Evolutionary conservation across 2,329 filamentous ascomycete genomes (phyloP).

Genomic region (Tympanopsis confertula): DNA sequence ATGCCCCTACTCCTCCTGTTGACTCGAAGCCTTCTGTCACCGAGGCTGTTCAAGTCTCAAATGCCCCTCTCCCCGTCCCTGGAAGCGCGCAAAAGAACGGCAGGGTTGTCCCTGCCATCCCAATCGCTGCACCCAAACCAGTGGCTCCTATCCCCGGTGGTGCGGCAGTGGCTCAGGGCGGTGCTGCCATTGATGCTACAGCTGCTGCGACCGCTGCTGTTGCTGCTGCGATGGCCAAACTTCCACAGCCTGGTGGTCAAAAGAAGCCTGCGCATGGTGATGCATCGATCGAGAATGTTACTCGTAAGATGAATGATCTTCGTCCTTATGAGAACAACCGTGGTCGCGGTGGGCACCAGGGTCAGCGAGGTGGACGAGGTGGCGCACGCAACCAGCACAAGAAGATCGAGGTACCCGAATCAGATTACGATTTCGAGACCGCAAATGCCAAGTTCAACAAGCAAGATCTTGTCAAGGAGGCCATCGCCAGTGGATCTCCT

Average conservation of each 20-base stretch:
- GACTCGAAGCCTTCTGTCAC: slow-evolving; percentile 23
- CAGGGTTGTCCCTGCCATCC: neutral
- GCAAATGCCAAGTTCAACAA: slow-evolving; percentile 62
- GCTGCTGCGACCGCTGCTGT: slow-evolving; percentile 35
- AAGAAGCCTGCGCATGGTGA: slow-evolving; percentile 16
- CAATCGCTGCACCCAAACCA: neutral
- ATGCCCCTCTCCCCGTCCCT: slow-evolving; percentile 11
- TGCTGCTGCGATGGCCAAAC: slow-evolving; percentile 35
- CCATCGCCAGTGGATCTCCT: slow-evolving; percentile 67
- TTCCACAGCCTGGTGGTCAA: slow-evolving; percentile 13
- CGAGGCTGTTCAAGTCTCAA: slow-evolving; percentile 17
- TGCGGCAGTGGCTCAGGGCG: slow-evolving; percentile 9
- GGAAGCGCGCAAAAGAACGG: too few species aligned
- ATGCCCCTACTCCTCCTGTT: slow-evolving; percentile 19
- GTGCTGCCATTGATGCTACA: slow-evolving; percentile 30
- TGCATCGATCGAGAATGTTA: slow-evolving; percentile 18
- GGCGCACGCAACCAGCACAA: slow-evolving; percentile 25
- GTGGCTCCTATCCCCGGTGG: slow-evolving; percentile 4
- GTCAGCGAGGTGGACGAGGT: slow-evolving; percentile 24
- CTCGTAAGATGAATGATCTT: slow-evolving; percentile 14
- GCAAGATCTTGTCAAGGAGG: slow-evolving; percentile 74
- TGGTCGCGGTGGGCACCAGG: neutral
- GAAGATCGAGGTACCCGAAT: slow-evolving; percentile 53
- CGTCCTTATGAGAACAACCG: slow-evolving; percentile 18
- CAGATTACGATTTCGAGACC: slow-evolving; percentile 56